Base-by-base conservation (phyloP, 164 flowering plant genomes). In the Pachysandra terminalis region DNA sequence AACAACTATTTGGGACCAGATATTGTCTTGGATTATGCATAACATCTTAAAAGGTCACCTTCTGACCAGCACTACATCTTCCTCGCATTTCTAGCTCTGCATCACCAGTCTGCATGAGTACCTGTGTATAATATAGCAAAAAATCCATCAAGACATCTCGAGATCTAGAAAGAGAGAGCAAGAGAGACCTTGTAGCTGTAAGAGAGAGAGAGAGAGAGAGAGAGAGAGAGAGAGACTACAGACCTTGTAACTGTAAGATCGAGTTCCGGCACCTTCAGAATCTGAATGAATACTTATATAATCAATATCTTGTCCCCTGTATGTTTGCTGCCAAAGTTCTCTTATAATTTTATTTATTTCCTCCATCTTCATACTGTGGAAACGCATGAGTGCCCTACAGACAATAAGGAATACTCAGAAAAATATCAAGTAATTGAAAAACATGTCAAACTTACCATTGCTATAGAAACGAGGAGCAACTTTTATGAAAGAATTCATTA, bases 21-120 rank as follows among this genome's bases (percentile, higher is more conserved):
- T 19, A 55, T 21, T 53, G 12, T 61, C 10, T 52, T 41, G 28
- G 19, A 26, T 51, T 51, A n/a, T 16, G 17, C 48, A 21, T 15
- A 16, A 12, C 25, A 70, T 37, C 55, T 9, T 24, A 14, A 62
- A 27, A 48, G 64, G 80, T 72, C 59, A 84, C 98, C 92, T 95
- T 95, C 75, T 95, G 99, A 74, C 99, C 99, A 70, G 99, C 99
- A 83, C 99, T 95, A 74, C 99, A 95, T 69, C 99, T 81, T 75
- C 99, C 98, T 74, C 98, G 86, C 98, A 95, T 95, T 81, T 95
- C 98, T 24, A 95, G 83, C 79, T 92, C 97, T 9, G 98, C 80
- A 80, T 89, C 93, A 77, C 98, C 98, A 65, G 98, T 87, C 78
- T 90, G 98, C 99, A 95, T 95, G 65, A 92, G 78, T 68, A 95